phyloP scores from a whole-genome alignment of 495 filamentous ascomycete species.

The Achaetomiella virescens region DNA sequence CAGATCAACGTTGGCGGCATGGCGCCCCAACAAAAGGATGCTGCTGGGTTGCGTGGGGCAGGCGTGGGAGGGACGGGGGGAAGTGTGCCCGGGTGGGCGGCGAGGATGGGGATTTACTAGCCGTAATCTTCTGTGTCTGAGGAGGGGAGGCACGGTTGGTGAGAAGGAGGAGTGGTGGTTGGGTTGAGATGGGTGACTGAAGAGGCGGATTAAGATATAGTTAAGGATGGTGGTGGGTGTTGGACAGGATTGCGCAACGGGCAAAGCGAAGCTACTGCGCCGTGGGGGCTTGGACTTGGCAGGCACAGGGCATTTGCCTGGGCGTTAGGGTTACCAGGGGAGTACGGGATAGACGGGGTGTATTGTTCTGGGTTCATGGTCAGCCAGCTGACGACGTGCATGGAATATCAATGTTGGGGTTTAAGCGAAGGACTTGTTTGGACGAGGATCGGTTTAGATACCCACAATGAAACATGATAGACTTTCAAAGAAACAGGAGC shows the following conservation, averaged over 20 bases:
- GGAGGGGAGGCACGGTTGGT: neutral
- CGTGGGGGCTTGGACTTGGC: no score
- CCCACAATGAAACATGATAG: neutral
- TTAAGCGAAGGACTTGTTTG: neutral
- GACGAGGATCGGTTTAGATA: neutral
- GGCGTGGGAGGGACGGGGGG: neutral
- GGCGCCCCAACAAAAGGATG: neutral
- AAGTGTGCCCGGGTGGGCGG: constrained; percentile 59
- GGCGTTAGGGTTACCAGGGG: neutral
- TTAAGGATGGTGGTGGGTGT: no score
- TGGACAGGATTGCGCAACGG: no score
- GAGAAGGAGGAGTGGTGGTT: neutral
- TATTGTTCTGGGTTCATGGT: neutral
- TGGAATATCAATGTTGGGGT: neutral
- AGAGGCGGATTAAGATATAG: no score
- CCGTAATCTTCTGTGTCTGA: no score
- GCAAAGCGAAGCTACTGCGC: no score
- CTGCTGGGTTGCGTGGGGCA: neutral
- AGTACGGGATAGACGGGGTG: constrained; percentile 3
- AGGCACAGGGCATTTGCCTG: no score
- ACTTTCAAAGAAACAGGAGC: neutral
- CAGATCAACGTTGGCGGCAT: constrained; percentile 63
- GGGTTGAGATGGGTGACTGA: no score
- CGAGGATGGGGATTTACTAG: constrained; percentile 20
- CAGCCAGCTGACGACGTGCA: neutral